Percentiles rank a stretch among this genome's conserved stretches.
These are phyloP conservation scores for Fusarium fujikuroi DNA, from an alignment of 2,329 filamentous ascomycete species.

Conservation along the genomic window DNA sequence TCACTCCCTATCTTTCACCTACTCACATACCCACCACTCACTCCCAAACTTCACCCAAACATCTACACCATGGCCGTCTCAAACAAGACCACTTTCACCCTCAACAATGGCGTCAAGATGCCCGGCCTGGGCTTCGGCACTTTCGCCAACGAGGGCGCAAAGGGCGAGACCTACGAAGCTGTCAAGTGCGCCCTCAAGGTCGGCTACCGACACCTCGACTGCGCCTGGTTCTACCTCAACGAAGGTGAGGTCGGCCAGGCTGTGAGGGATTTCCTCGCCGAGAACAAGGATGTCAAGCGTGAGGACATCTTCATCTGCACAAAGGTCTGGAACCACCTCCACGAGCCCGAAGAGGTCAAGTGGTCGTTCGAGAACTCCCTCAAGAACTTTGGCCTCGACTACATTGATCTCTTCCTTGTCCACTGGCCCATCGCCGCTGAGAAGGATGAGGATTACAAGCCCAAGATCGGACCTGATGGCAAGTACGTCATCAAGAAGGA, in stretches of 20 bases:
- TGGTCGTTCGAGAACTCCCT: slow-evolving; percentile 60
- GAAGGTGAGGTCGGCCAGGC: slow-evolving; percentile 56
- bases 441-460: slow-evolving; percentile 54
- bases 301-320: slow-evolving; percentile 63
- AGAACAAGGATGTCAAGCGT: slow-evolving; percentile 44
- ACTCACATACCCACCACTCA: slow-evolving; percentile 12
- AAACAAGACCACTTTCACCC: slow-evolving; percentile 53
- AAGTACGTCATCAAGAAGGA: slow-evolving; percentile 63
- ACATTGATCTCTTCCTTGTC: slow-evolving; percentile 63
- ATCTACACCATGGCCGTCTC: slow-evolving; percentile 32
- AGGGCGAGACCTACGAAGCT: slow-evolving; percentile 46
- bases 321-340: slow-evolving; percentile 71
- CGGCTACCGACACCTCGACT: slow-evolving; percentile 61
- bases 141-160: slow-evolving; percentile 70
- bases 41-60: slow-evolving; percentile 10
- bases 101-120: slow-evolving; percentile 66
- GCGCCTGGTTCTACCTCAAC: slow-evolving; percentile 59
- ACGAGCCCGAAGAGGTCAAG: slow-evolving; percentile 60
- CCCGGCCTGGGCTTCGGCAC: slow-evolving; percentile 73
- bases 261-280: slow-evolving; percentile 50
- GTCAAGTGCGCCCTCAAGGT: slow-evolving; percentile 56
- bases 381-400: slow-evolving; percentile 61
- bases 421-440: slow-evolving; percentile 61
- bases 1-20: background rate
- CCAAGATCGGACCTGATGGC: slow-evolving; percentile 58